Evolutionary conservation across 2,329 filamentous ascomycete species (phyloP), one percentile per base, ranked within the genome.

Genomic region (Fusarium sp.): DNA sequence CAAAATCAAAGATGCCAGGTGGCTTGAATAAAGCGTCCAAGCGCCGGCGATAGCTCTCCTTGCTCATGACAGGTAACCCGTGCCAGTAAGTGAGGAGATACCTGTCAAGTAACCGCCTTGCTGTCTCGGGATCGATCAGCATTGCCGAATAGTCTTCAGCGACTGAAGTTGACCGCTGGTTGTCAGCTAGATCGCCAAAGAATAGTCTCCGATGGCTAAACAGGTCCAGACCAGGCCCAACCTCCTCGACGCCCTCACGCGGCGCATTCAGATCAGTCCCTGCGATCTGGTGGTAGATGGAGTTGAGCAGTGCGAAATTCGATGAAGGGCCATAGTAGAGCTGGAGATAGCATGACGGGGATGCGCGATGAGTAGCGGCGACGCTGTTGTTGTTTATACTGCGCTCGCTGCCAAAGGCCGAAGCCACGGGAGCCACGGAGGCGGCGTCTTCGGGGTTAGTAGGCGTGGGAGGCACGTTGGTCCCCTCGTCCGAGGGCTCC

Each of bases 251-350:
- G 13, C 72, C 75, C 51, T 73, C 62, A 23, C 68, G 75, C 23
- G 72, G 62, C 4, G 70, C 68, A 6, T 64, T 71, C 2, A 71
- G 71, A 16, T 63, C 58, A 8, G 68, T 78, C 8, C 77, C 77
- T 16, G 77, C 74, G 36, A 78, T 77, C 59, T 78, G 76, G 39
- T 78, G 75, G 36, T 78, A 77, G 27, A 78, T 78, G 1, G 74
- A 76, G 30, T 78, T 72, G 44, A 79, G 80, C 1, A 85, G 77
- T 1, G 82, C 78, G 34, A 85, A 85, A 65, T 85, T 83, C 1
- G 83, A 84, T 0, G 83, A 83, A 1, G 83, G 81, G 0, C 83
- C 83, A 73, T 85, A 85, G 68, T 84, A 85, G 0, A 85, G 75
- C 64, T 85, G 82, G 15, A 84, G 77, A 37, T 79, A 74, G 60